phyloP scores from a whole-genome alignment of 495 filamentous ascomycete species.

The Hyaloscypha finlandica region DNA sequence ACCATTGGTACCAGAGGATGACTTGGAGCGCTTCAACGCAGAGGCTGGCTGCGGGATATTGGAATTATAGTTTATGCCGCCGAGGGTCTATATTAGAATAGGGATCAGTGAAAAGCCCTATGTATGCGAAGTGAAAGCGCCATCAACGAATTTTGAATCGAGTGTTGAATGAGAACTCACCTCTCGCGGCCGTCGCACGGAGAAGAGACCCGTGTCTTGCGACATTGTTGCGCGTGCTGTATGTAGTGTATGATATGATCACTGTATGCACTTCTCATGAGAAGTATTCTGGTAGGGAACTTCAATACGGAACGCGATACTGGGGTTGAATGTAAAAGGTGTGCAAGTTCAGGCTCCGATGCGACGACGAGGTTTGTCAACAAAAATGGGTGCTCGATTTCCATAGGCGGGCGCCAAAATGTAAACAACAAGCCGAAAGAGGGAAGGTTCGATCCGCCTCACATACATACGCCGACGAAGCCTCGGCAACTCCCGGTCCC shows the following conservation, averaged over 20 bases:
- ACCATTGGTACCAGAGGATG: constrained; percentile 63
- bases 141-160: not conserved
- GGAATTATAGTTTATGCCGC: constrained; percentile 68
- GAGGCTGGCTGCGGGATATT: constrained; percentile 78
- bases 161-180: constrained; percentile 41
- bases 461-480: constrained; percentile 21
- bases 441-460: not conserved
- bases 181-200: constrained; percentile 68
- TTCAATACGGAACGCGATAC: not conserved
- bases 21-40: constrained; percentile 91
- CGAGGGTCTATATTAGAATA: constrained; percentile 60
- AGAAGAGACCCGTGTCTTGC: constrained; percentile 71
- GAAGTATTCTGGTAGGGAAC: not conserved
- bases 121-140: not conserved
- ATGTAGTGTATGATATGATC: not conserved
- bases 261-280: not conserved
- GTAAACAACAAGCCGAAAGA: constrained; percentile 11
- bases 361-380: constrained; percentile 25
- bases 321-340: not conserved
- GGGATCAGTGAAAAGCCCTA: not conserved
- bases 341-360: constrained; percentile 10
- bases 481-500: constrained; percentile 25
- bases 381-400: constrained; percentile 17
- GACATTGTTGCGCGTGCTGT: constrained; percentile 49
- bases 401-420: constrained; percentile 14